Evolutionary conservation across 768 basidiomycete genomes (phyloP).

Genomic region (Pisolithus marmoratus): DNA sequence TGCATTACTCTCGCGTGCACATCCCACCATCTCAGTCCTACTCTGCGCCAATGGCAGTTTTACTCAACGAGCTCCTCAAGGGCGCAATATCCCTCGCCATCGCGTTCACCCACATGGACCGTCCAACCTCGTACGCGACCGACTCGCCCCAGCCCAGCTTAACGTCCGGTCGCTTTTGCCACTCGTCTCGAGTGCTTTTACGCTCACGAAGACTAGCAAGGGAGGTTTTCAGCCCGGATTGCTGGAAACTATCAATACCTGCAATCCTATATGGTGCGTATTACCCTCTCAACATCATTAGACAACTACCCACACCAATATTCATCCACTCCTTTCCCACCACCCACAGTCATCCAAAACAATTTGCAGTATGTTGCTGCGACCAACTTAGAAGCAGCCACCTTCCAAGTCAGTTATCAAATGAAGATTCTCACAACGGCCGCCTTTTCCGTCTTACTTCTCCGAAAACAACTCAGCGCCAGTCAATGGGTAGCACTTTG

Average conservation of each 20-base stretch:
- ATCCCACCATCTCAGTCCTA: conserved; percentile 71
- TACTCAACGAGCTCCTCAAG: conserved; percentile 92
- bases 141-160: conserved; percentile 26
- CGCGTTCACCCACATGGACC: conserved; percentile 64
- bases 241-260: conserved; percentile 96
- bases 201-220: conserved; percentile 54
- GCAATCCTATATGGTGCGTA: conserved; percentile 81
- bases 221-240: conserved; percentile 83
- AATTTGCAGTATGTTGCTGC: conserved; percentile 94
- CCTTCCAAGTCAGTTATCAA: conserved; percentile 95
- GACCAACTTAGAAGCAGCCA: conserved; percentile 89
- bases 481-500: conserved; percentile 82
- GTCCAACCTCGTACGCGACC: conserved; percentile 16
- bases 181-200: conserved; percentile 29
- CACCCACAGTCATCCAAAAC: conserved; percentile 73
- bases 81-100: conserved; percentile 81
- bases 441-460: conserved; percentile 76
- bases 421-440: conserved; percentile 98
- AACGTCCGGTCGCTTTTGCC: conserved; percentile 32
- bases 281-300: background rate
- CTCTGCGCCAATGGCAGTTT: conserved; percentile 90
- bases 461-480: conserved; percentile 67
- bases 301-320: background rate
- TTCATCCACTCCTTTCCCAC: conserved; percentile 4
- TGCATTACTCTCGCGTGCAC: conserved; percentile 93